Percentiles rank a stretch among this genome's conserved stretches.
phyloP scores from a whole-genome alignment of 805 yeast genomes.

The Yarrowia divulgata region DNA sequence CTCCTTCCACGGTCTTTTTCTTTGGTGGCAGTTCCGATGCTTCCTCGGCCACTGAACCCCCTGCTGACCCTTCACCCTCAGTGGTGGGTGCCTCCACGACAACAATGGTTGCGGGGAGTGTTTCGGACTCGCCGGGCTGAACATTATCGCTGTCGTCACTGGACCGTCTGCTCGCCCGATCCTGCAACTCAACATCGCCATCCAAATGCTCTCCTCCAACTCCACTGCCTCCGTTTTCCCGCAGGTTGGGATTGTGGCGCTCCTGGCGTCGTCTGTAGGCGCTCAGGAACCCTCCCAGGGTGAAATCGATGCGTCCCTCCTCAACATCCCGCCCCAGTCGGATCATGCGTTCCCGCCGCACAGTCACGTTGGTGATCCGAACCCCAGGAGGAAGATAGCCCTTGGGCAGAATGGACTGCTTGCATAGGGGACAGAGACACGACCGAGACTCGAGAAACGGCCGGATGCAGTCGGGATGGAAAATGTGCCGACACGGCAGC shows the following conservation, averaged over 20 bases:
- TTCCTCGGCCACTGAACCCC: neutral
- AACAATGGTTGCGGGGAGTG: neutral
- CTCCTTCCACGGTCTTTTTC: neutral
- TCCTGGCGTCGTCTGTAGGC: slow-evolving; percentile 20
- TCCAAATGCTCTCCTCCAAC: neutral
- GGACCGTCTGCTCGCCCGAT: neutral
- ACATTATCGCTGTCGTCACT: neutral
- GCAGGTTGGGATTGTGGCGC: slow-evolving; percentile 20
- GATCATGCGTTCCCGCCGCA: slow-evolving; percentile 37
- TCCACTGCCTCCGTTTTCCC: neutral
- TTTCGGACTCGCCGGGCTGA: neutral
- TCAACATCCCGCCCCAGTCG: slow-evolving; percentile 15
- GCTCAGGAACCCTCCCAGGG: neutral
- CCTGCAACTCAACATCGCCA: slow-evolving; percentile 6
- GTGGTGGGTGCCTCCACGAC: neutral
- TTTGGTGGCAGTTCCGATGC: neutral
- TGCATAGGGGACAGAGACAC: slow-evolving; percentile 84
- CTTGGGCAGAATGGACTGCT: slow-evolving; percentile 41
- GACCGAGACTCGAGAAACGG: slow-evolving; percentile 80
- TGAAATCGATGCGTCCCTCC: neutral
- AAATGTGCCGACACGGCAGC: slow-evolving; percentile 81
- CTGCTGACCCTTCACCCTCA: neutral
- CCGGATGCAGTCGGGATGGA: slow-evolving; percentile 80
- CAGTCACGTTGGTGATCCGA: slow-evolving; percentile 36
- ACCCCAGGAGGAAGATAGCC: slow-evolving; percentile 40